Conservation (phyloP, 805 yeast species). For the Soucietia sequanensis region DNA sequence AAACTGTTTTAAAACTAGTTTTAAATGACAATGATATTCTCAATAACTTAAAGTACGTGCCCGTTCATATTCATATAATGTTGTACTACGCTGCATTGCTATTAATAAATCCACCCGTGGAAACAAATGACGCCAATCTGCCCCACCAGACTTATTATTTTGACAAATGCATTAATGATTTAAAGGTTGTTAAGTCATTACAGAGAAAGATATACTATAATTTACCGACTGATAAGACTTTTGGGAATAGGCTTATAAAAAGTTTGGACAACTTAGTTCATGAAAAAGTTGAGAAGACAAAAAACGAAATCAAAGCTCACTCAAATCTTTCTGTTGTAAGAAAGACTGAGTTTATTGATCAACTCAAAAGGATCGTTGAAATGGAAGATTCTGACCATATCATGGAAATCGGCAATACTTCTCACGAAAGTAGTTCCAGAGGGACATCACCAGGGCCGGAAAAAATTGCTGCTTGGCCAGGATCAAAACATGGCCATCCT, state of each 20-base stretch:
- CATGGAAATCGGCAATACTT: constrained; percentile 12
- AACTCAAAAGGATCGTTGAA: constrained; percentile 12
- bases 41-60: constrained; percentile 58
- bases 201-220: constrained; percentile 42
- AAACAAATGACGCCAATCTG: constrained; percentile 22
- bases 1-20: constrained; percentile 57
- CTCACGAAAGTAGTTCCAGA: constrained; percentile 18
- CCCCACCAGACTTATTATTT: constrained; percentile 23
- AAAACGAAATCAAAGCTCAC: constrained; percentile 18
- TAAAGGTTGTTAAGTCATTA: constrained; percentile 44
- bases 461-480: constrained; percentile 60
- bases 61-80: constrained; percentile 73
- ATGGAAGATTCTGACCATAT: constrained; percentile 11
- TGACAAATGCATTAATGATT: constrained; percentile 24
- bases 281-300: constrained; percentile 22
- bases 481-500: constrained; percentile 66
- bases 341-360: constrained; percentile 14
- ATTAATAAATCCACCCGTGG: constrained; percentile 47
- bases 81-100: constrained; percentile 63
- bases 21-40: constrained; percentile 58
- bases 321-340: constrained; percentile 10
- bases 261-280: constrained; percentile 31
- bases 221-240: constrained; percentile 51
- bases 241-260: constrained; percentile 44
- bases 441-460: constrained; percentile 36